Evolutionary conservation across 768 basidiomycete genomes (phyloP), one percentile per base, ranked within the genome.

Genomic region (Rhizopogon rudus): DNA sequence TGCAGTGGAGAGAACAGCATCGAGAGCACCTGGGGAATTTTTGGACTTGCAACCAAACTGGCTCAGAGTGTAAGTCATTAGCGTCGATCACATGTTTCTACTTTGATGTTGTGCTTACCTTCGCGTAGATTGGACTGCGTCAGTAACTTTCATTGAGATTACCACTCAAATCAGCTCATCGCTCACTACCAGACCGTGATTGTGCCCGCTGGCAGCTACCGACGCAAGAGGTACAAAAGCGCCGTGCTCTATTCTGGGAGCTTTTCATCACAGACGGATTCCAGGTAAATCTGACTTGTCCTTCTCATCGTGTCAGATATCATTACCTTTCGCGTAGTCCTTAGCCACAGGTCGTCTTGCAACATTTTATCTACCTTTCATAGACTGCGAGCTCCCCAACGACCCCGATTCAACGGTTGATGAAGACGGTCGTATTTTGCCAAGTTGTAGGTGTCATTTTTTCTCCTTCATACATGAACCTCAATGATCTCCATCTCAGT

Each of bases 201-300:
- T 84, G 84, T 63, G 86, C 86, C 5, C 76, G 87, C 31, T 88
- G 86, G 84, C 79, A 81, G 39, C 66, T 88, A 17, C 59, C 79
- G 5, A 76, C 77, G 3, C 73, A 77, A 1, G 86, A 86, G 62
- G 83, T 87, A 5, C 85, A 88, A 70, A 87, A 87, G 65, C 79
- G 87, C 4, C 78, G 86, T 31, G 79, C 82, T 1, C 65, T 88
- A 22, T 88, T 88, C 61, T 88, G 87, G 87, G 86, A 88, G 57
- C 57, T 88, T 29, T 87, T 86, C 60, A 83, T 87, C 59, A 84
- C 86, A 0, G 86, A 88, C 64, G 82, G 82, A 57, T 88, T 86
- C 84, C 84, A 86, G 77, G 87, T 85, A 56, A 14, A 76, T 61
- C 22, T 1, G 31, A 13, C n/a, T 55, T 44, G 14, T 20, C 51